Percentiles rank a stretch among this genome's conserved stretches.
These are phyloP conservation scores for Pseudonitzschia multiseries DNA, from an alignment of 108 stramenopile species.

Conservation along the genomic window DNA sequence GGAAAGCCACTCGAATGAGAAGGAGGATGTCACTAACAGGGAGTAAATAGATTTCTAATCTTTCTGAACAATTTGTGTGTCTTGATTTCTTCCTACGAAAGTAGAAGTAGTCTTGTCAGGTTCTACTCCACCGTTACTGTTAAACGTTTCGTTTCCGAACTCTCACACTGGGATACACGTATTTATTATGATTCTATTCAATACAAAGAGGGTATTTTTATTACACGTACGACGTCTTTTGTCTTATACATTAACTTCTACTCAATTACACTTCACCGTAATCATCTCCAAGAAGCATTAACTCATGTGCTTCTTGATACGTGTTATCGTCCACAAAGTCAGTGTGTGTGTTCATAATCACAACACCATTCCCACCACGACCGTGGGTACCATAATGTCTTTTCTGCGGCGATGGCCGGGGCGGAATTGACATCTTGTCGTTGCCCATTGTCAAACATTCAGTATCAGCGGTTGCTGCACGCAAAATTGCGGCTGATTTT, in stretches of 20 bases:
- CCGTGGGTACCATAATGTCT: conserved; percentile 13
- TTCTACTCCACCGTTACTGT: no score
- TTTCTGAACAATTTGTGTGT: no score
- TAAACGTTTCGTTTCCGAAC: no score
- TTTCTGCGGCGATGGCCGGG: conserved; percentile 24
- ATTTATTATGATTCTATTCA: no score
- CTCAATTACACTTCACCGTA: conserved; percentile 32
- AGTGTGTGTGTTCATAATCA: conserved; percentile 23
- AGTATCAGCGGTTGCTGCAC: conserved; percentile 28
- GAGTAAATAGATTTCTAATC: no score
- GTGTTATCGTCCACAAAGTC: conserved; percentile 12
- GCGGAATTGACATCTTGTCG: conserved; percentile 14
- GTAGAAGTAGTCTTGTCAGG: no score
- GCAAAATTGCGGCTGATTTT: conserved; percentile 18
- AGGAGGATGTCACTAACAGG: not conserved
- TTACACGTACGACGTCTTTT: no score
- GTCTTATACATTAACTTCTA: not conserved
- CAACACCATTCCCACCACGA: conserved; percentile 17
- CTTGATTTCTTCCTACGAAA: no score
- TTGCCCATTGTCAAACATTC: conserved; percentile 22
- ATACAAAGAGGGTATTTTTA: no score
- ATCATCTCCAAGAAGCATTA: conserved; percentile 31
- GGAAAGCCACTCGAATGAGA: conserved; percentile 46
- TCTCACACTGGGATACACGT: no score
- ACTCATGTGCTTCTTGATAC: conserved; percentile 29